Conservation (phyloP, 768 basidiomycete genomes). For the Sporobolomyces phaffii region DNA sequence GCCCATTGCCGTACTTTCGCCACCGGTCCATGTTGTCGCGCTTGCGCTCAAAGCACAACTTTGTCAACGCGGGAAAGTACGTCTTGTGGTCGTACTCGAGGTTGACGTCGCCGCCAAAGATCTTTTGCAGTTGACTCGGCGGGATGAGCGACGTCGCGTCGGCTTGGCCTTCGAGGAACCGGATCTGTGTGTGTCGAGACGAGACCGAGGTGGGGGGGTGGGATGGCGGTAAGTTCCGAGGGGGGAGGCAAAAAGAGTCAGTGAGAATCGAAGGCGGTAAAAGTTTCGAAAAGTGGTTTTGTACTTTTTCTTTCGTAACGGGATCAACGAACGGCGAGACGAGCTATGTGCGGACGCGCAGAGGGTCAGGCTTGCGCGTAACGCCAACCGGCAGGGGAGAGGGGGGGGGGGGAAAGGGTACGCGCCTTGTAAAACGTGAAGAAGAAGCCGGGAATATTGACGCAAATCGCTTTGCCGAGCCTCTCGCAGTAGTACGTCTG, state of each 20-base stretch:
- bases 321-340: slow-evolving; percentile 63
- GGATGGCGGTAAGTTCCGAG: no score
- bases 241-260: background rate
- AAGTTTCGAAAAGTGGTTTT: background rate
- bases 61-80: slow-evolving; percentile 66
- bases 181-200: slow-evolving; percentile 31
- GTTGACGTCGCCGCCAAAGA: slow-evolving; percentile 62
- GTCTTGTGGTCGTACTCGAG: slow-evolving; percentile 68
- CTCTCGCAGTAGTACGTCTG: slow-evolving; percentile 55
- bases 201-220: slow-evolving; percentile 48
- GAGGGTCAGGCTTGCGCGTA: background rate
- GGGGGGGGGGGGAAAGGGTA: background rate
- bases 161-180: slow-evolving; percentile 38
- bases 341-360: slow-evolving; percentile 11
- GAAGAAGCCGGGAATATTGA: slow-evolving; percentile 60
- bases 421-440: slow-evolving; percentile 39
- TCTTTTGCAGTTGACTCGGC: slow-evolving; percentile 60
- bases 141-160: slow-evolving; percentile 54
- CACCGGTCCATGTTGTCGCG: slow-evolving; percentile 58
- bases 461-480: slow-evolving; percentile 64
- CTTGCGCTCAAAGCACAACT: slow-evolving; percentile 55
- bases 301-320: slow-evolving; percentile 51
- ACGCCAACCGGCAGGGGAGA: background rate
- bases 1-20: slow-evolving; percentile 59
- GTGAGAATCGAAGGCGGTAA: no score